These are phyloP conservation scores for Emmonsia crescens DNA, from an alignment of 2,329 filamentous ascomycete species.

Conservation along the genomic window DNA sequence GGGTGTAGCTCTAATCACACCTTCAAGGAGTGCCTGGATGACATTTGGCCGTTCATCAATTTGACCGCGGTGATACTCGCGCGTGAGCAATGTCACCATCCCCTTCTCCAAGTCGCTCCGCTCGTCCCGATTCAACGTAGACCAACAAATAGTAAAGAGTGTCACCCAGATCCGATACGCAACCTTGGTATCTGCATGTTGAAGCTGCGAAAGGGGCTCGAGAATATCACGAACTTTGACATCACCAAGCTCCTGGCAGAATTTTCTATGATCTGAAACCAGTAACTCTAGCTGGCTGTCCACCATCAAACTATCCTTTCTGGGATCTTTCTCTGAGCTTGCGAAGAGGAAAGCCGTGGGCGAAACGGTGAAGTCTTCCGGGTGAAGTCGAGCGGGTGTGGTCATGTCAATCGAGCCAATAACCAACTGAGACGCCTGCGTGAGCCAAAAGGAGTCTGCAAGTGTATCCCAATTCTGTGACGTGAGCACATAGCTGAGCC, in stretches of 20 bases:
- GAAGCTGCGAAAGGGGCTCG: conserved; percentile 81
- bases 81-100: conserved; percentile 79
- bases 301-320: conserved; percentile 54
- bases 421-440: conserved; percentile 86
- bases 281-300: conserved; percentile 76
- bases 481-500: conserved; percentile 77
- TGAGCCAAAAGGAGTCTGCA: conserved; percentile 90
- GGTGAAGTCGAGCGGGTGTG: conserved; percentile 62
- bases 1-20: conserved; percentile 71
- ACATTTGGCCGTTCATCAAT: conserved; percentile 94
- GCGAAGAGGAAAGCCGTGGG: conserved; percentile 63
- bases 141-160: conserved; percentile 90
- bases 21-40: conserved; percentile 81
- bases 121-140: conserved; percentile 75
- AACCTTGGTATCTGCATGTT: conserved; percentile 73
- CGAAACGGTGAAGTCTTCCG: conserved; percentile 72
- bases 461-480: conserved; percentile 97
- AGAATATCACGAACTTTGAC: conserved; percentile 81
- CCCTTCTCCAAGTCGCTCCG: conserved; percentile 82
- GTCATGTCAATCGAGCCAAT: conserved; percentile 85
- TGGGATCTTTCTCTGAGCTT: conserved; percentile 59
- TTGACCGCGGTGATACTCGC: conserved; percentile 90
- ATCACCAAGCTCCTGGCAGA: conserved; percentile 71
- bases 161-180: conserved; percentile 84
- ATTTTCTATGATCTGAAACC: conserved; percentile 68